Evolutionary conservation across 75 land plant genomes (phyloP).

Genomic region (Larix kaempferi): DNA sequence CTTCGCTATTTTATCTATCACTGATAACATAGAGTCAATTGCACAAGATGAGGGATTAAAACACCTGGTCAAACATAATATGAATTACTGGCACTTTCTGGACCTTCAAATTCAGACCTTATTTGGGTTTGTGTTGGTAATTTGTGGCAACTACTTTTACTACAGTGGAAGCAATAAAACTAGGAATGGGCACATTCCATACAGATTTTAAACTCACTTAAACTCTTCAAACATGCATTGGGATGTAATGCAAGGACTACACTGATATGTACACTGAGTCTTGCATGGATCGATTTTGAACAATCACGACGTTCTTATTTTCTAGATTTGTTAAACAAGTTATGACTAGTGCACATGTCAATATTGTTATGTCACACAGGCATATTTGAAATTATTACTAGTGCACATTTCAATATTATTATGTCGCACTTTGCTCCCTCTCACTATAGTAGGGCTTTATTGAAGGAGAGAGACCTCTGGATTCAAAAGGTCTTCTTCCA

Average conservation of each 20-base stretch:
- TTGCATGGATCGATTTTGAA: constrained; percentile 76
- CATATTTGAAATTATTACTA: constrained; percentile 81
- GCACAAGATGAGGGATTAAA: too few species aligned
- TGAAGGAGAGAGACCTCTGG: constrained; percentile 70
- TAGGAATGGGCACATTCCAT: constrained; percentile 73
- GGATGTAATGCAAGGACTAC: constrained; percentile 93
- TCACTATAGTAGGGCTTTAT: constrained; percentile 35
- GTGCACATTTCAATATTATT: too few species aligned
- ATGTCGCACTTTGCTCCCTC: constrained; percentile 38
- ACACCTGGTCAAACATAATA: too few species aligned
- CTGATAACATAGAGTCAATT: too few species aligned
- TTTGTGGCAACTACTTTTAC: background rate
- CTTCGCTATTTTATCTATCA: too few species aligned
- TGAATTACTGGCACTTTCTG: background rate
- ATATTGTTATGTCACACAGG: constrained; percentile 82
- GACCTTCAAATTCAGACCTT: background rate
- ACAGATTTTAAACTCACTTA: constrained; percentile 90
- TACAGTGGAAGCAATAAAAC: constrained; percentile 55
- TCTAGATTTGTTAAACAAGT: constrained; percentile 90
- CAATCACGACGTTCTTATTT: constrained; percentile 89
- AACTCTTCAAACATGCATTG: constrained; percentile 71
- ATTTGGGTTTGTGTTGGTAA: background rate
- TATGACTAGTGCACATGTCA: constrained; percentile 75
- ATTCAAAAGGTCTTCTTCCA: constrained; percentile 78
- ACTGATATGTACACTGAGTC: constrained; percentile 89